These are phyloP conservation scores for Tephrocybe sp. DNA, from an alignment of 768 basidiomycete species.

Conservation along the genomic window DNA sequence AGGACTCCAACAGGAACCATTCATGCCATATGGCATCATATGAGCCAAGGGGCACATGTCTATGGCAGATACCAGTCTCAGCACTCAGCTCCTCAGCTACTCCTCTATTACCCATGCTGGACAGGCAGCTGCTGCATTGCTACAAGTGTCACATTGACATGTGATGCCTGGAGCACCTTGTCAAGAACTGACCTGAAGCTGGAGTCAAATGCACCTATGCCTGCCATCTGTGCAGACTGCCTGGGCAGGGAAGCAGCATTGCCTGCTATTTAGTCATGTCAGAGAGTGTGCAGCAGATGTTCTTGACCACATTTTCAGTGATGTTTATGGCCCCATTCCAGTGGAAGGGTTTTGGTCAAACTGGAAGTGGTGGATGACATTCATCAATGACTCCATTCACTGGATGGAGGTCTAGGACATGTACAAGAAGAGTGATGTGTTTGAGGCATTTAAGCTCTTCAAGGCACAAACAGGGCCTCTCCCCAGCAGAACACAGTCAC, in stretches of 20 bases:
- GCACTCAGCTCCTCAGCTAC: too few species aligned
- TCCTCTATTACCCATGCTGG: too few species aligned
- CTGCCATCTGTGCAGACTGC: constrained; percentile 4
- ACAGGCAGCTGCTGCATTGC: constrained; percentile 1
- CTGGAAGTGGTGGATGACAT: constrained; percentile 4
- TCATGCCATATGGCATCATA: too few species aligned
- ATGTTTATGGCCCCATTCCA: constrained; percentile 7
- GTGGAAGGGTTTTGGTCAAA: neutral
- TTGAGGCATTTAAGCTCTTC: constrained; percentile 28
- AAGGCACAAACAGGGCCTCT: constrained; percentile 27
- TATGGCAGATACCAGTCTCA: too few species aligned
- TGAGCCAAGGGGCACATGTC: too few species aligned
- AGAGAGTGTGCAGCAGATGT: neutral
- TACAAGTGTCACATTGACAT: neutral
- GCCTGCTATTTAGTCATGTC: neutral
- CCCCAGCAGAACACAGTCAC: constrained; percentile 37
- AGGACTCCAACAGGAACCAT: too few species aligned
- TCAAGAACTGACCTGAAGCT: neutral
- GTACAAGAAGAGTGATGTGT: constrained; percentile 16
- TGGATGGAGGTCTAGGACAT: constrained; percentile 10
- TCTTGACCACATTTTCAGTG: constrained; percentile 1
- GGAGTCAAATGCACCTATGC: neutral
- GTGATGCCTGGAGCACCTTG: neutral
- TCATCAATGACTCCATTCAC: neutral
- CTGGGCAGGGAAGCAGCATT: constrained; percentile 5